These are phyloP conservation scores for Casuarina glauca DNA, from an alignment of 306 rosid genomes.

Conservation along the genomic window DNA sequence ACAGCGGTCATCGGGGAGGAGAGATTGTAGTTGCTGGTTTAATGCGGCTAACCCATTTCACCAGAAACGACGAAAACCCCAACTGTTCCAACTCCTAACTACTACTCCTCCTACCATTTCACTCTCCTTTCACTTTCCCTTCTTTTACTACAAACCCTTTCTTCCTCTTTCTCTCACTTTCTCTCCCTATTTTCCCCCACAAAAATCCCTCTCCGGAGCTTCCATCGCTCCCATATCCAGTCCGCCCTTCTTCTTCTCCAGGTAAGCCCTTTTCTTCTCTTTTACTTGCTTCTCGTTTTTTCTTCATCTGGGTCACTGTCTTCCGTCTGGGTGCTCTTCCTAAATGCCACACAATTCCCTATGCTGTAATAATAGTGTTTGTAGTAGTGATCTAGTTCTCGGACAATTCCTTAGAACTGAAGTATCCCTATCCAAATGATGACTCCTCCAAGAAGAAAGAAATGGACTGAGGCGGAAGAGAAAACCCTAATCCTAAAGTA, in stretches of 20 bases:
- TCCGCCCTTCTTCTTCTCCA: background rate
- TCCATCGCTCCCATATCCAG: background rate
- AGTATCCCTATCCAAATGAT: constrained; percentile 44
- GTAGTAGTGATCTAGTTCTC: background rate
- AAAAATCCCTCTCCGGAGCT: constrained; percentile 12
- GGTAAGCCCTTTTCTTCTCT: constrained; percentile 20
- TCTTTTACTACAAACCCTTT: background rate
- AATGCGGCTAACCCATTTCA: no score
- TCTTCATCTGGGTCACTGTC: constrained; percentile 32
- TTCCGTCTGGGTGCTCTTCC: constrained; percentile 15
- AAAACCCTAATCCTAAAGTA: constrained; percentile 86
- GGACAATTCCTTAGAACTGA: background rate
- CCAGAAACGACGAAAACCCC: background rate
- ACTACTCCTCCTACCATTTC: background rate
- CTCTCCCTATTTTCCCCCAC: background rate
- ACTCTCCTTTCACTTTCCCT: background rate
- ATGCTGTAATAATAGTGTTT: background rate
- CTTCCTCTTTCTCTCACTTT: background rate
- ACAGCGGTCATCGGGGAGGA: background rate
- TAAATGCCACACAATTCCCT: constrained; percentile 7
- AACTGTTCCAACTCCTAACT: background rate
- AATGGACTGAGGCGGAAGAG: constrained; percentile 97
- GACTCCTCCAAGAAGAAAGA: constrained; percentile 86
- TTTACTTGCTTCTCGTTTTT: constrained; percentile 23
- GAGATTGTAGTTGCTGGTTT: no score